phyloP scores from a whole-genome alignment of 1,284 basidiomycete species.

The Pascua sp. region DNA sequence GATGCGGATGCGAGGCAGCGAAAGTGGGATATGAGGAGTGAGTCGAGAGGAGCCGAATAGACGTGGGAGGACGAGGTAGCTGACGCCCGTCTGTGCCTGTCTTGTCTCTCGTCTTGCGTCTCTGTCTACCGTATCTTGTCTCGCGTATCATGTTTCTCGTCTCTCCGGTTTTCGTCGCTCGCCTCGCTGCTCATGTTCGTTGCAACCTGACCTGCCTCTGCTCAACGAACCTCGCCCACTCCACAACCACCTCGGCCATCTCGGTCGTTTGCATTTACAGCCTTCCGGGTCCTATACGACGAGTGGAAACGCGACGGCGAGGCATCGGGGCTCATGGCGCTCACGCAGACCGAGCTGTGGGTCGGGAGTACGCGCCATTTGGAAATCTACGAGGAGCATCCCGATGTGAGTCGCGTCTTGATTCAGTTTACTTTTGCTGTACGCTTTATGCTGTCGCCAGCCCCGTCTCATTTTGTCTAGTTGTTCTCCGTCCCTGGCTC shows the following conservation, averaged over 20 bases:
- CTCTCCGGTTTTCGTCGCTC: neutral
- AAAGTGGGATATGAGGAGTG: slow-evolving; percentile 39
- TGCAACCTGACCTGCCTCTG: neutral
- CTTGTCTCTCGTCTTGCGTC: neutral
- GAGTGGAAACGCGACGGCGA: slow-evolving; percentile 36
- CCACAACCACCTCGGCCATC: neutral
- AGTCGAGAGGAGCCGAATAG: too few relatives aligned
- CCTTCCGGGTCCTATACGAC: slow-evolving; percentile 34
- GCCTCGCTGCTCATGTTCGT: neutral
- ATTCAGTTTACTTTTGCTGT: too few relatives aligned
- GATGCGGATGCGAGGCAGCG: slow-evolving; percentile 38
- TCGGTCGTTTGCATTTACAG: slow-evolving; percentile 24
- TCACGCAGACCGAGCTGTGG: slow-evolving; percentile 46
- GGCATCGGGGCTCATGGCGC: slow-evolving; percentile 35
- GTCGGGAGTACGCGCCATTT: slow-evolving; percentile 38
- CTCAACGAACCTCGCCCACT: neutral
- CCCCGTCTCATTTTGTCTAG: too few relatives aligned
- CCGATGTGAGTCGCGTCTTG: slow-evolving; percentile 33
- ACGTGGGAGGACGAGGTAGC: neutral
- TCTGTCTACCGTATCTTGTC: neutral
- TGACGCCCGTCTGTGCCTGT: neutral
- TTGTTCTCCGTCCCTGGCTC: too few relatives aligned
- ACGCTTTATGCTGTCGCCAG: too few relatives aligned
- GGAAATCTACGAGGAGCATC: slow-evolving; percentile 44
- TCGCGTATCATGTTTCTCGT: neutral